Base-by-base conservation (phyloP, 2,329 filamentous ascomycete species). In the Kalmusia sp. region DNA sequence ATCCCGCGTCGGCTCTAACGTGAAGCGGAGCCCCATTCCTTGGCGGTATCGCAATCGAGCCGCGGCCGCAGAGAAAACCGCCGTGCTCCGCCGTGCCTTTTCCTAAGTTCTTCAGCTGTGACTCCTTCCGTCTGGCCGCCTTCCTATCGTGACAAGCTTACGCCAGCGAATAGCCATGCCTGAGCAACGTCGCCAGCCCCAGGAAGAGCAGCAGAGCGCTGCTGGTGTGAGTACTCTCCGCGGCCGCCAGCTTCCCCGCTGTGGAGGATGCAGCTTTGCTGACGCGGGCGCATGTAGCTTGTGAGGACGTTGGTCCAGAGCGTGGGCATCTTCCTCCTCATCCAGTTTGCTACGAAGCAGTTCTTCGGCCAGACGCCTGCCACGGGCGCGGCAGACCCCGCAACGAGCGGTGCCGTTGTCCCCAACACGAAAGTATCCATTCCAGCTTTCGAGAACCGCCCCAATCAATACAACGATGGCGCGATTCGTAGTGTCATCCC, bases 401-500 rank as follows among this genome's bases (percentile, higher is more conserved):
- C 63, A 9, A 65, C 62, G 28, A 45, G 57, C 21, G 44, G 59
- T n/a, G 53, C 63, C 47, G 58, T 59, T 25, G 56, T 61, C 17
- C 56, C 58, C 17, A 62, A 53, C 35, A 49, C 56, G 51, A 72
- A 69, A 48, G 71, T 67, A 40, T 59, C 67, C 8, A 72, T 76
- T 35, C 73, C 75, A 24, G 62, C 64, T 6, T 76, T 73, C 62
- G 64, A 68, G 31, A 58, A 70, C 44, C 67, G 74, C 30, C 73
- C 75, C 9, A 58, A 57, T 22, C 61, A 67, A 15, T 77, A 87
- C 68, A 73, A 87, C 76, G 61, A 65, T 3, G 67, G 87, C 87
- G 19, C 76, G 81, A 45, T 88, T 87, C 71, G 46, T 34, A 89
- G 82, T 64, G 73, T 76, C 1, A 76, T 91, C 15, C 92, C 92